These are phyloP conservation scores for Prinsepia uniflora DNA, from an alignment of 306 rosid genomes.

Conservation along the genomic window DNA sequence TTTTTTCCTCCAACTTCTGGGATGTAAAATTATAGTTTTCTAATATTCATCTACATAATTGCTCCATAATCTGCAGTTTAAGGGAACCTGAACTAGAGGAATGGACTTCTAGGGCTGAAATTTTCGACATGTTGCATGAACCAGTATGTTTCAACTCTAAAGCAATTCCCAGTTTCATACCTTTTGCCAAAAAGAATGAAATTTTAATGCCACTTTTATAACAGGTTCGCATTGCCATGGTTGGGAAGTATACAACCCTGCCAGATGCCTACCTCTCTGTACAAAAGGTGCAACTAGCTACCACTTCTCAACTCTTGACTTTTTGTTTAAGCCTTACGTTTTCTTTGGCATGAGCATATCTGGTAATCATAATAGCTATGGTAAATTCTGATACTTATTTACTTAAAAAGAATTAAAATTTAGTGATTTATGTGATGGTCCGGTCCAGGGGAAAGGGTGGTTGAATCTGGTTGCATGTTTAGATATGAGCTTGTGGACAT, in stretches of 20 bases:
- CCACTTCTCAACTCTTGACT: neutral
- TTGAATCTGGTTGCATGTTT: neutral
- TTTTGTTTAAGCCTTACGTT: neutral
- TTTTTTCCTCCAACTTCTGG: neutral
- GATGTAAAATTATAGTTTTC: neutral
- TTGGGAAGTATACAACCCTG: slow-evolving; percentile 91
- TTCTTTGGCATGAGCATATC: neutral
- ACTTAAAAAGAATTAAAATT: neutral
- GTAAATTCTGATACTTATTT: neutral
- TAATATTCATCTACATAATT: slow-evolving; percentile 13
- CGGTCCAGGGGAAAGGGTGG: neutral
- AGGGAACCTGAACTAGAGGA: slow-evolving; percentile 37
- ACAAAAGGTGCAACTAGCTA: slow-evolving; percentile 49
- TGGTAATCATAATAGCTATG: neutral
- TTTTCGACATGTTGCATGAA: slow-evolving; percentile 38
- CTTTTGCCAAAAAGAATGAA: slow-evolving; percentile 9
- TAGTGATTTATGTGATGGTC: neutral
- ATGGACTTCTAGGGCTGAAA: slow-evolving; percentile 43
- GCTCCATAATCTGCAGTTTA: slow-evolving; percentile 29
- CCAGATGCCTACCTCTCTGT: slow-evolving; percentile 94
- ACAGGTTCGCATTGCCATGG: slow-evolving; percentile 93
- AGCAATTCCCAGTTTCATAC: neutral
- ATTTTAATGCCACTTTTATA: slow-evolving; percentile 1
- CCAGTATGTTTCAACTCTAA: slow-evolving; percentile 28
- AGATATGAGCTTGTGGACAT: neutral